Conservation (phyloP, 2,329 filamentous ascomycete genomes). For the Clonostachys rosea region DNA sequence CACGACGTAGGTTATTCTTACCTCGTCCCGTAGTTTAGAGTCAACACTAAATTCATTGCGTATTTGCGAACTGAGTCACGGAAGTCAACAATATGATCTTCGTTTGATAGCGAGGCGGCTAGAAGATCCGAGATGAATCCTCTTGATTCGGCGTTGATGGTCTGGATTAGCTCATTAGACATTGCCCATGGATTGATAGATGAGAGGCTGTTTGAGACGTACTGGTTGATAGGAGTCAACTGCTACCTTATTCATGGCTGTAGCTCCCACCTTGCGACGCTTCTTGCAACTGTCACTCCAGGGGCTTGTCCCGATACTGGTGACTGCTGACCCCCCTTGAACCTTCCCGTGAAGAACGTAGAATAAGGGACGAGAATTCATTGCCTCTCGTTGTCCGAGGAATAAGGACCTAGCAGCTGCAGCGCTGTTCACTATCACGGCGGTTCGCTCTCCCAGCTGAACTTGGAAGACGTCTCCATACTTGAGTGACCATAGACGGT, state of each 20-base stretch:
- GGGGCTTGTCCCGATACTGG: constrained; percentile 57
- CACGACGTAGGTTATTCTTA: neutral
- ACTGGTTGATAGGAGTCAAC: neutral
- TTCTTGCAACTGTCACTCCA: constrained; percentile 66
- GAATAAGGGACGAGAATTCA: constrained; percentile 62
- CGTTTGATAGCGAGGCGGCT: neutral
- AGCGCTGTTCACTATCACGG: neutral
- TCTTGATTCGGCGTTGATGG: neutral
- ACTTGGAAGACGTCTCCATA: neutral
- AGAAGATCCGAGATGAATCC: neutral
- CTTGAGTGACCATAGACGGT: neutral
- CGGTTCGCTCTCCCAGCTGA: neutral
- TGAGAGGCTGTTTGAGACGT: neutral
- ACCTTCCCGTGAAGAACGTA: constrained; percentile 59
- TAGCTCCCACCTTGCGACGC: neutral
- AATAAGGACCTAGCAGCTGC: neutral
- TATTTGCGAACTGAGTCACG: neutral
- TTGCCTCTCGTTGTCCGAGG: constrained; percentile 32
- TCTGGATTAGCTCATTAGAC: neutral
- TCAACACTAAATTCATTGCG: neutral
- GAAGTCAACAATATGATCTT: neutral
- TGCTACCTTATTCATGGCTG: neutral
- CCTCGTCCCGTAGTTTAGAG: neutral
- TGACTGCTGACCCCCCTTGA: constrained; percentile 19
- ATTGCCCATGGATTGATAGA: neutral